A percentile compares a stretch with the other conserved stretches of the same genome.
phyloP scores from a whole-genome alignment of 139 green algal species.

The Monoraphidium neglectum region DNA sequence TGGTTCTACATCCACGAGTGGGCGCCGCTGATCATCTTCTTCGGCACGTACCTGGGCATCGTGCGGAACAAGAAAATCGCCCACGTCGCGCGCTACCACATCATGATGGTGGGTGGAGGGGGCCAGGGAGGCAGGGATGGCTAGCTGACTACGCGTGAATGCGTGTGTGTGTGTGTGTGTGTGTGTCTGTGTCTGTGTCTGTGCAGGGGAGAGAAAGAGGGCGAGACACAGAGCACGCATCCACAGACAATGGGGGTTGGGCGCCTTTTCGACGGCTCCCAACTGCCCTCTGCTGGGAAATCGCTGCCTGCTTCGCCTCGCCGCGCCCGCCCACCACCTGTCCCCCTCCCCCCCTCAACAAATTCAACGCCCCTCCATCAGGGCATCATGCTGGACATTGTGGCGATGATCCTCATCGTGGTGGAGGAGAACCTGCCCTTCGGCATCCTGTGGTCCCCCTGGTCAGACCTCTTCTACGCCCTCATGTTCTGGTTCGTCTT shows the following conservation, averaged over 20 bases:
- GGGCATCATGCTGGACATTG: conserved; percentile 68
- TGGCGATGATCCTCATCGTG: conserved; percentile 69
- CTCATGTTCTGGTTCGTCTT: conserved; percentile 70
- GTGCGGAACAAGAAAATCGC: conserved; percentile 70
- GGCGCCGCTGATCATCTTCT: conserved; percentile 68
- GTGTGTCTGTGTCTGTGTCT: too few species aligned
- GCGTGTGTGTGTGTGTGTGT: too few species aligned
- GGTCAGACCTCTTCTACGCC: conserved; percentile 56
- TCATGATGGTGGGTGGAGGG: conserved; percentile 58
- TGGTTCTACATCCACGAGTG: conserved; percentile 74
- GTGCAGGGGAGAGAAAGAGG: too few species aligned
- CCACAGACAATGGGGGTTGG: too few species aligned
- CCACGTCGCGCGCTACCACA: conserved; percentile 64
- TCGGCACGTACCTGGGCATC: conserved; percentile 67
- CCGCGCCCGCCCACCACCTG: too few species aligned
- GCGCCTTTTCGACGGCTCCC: too few species aligned
- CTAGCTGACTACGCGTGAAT: too few species aligned
- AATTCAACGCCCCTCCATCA: conserved; percentile 4
- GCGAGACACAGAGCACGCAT: too few species aligned
- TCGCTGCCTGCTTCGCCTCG: too few species aligned
- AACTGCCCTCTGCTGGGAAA: too few species aligned
- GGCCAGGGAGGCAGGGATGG: background rate
- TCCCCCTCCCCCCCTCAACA: too few species aligned
- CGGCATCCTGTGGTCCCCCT: conserved; percentile 59
- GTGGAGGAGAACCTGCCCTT: conserved; percentile 66